A percentile compares a stretch with the other conserved stretches of the same genome.
phyloP scores from a whole-genome alignment of 805 yeast species.

The Komagataella kurtzmanii region DNA sequence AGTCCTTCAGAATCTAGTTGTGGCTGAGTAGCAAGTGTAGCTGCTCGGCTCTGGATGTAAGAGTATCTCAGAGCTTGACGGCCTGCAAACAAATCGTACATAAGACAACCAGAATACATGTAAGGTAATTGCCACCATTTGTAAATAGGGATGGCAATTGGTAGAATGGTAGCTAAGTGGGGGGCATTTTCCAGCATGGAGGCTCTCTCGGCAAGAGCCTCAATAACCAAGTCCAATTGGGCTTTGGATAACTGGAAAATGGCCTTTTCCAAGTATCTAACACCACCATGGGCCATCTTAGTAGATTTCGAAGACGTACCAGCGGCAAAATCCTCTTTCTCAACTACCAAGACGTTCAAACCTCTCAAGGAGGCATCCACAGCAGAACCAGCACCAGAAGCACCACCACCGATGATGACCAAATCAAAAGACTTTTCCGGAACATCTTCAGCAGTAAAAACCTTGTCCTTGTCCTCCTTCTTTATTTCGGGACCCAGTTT shows the following conservation, averaged over 20 bases:
- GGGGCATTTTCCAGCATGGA: constrained; percentile 86
- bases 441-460: constrained; percentile 15
- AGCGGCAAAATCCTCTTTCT: constrained; percentile 79
- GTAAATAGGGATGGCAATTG: constrained; percentile 94
- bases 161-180: constrained; percentile 73
- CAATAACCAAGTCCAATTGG: constrained; percentile 79
- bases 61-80: constrained; percentile 70
- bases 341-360: constrained; percentile 75
- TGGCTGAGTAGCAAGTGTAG: constrained; percentile 68
- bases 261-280: constrained; percentile 88
- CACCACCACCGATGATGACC: constrained; percentile 92
- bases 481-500: constrained; percentile 21
- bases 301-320: constrained; percentile 93
- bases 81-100: constrained; percentile 91
- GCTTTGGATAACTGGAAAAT: constrained; percentile 84
- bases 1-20: constrained; percentile 67
- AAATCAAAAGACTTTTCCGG: constrained; percentile 50
- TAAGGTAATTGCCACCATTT: constrained; percentile 94
- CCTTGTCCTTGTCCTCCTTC: constrained; percentile 1
- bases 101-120: constrained; percentile 80
- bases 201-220: constrained; percentile 78
- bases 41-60: constrained; percentile 53
- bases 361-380: constrained; percentile 88
- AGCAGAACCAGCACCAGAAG: constrained; percentile 90
- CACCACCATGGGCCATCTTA: constrained; percentile 97